Base-by-base conservation (phyloP, 2,329 filamentous ascomycete species). In the Rutstroemia sp. region DNA sequence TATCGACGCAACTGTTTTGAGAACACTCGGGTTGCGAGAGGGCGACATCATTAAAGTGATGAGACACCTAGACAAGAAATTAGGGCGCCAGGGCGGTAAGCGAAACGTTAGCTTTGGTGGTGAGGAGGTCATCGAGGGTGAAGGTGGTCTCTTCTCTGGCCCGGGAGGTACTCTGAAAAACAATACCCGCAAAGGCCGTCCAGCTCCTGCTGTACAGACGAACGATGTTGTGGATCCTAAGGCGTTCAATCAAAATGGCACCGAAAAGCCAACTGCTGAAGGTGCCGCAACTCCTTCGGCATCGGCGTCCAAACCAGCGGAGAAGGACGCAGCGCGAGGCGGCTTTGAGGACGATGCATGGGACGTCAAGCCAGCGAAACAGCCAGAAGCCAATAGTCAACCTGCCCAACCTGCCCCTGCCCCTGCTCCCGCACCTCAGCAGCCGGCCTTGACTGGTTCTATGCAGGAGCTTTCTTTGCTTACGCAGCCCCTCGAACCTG, bases 301-400 rank as follows among this genome's bases (percentile, higher is more conserved):
- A 25, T 65, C 62, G 7, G 61, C 59, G 27, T 68, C 70, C 48
- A 70, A 75, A 14, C 75, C 82, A 39, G 64, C 72, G 4, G 70
- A 74, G 39, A 75, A 79, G 39, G 77, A 80, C 58, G 74, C 75
- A 51, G 71, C 72, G 38, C 67, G 73, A 44, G 75, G 77, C 58
- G 90, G 90, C 2, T 97, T 97, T 67, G 94, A 99, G 52, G 94
- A 97, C 67, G 90, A 97, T 75, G 94, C 94, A 8, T 99, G 94
- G 94, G 90, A 95, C 66, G 87, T 96, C 50, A 96, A 96, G 74
- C 89, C 90, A 18, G 81, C 87, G 14, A 87, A 84, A 68, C 80
- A 85, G 51, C 72, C 39, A 45, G 62, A 71, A 58, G 60, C 42
- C 52, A 73, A 37, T 64, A 74, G 47, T 68, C 76, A 37, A 63